Percentiles rank a stretch among this genome's conserved stretches.
These are phyloP conservation scores for Fusarium coicis DNA, from an alignment of 2,329 filamentous ascomycete species.

Conservation along the genomic window DNA sequence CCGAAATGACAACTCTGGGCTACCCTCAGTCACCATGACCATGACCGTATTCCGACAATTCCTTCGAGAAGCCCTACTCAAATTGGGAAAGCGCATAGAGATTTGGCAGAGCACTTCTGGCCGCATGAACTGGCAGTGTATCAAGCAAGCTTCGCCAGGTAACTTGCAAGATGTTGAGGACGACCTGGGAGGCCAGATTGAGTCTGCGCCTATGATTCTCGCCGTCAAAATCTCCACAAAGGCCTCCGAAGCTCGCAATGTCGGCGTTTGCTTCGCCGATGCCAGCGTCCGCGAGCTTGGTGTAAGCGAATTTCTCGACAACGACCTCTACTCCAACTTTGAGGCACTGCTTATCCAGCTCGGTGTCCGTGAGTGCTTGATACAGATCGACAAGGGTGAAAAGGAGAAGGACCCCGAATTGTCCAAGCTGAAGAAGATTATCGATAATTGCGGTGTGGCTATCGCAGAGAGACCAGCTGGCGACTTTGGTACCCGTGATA, in stretches of 20 bases:
- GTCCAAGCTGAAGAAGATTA: slow-evolving; percentile 85
- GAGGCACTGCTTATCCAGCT: slow-evolving; percentile 96
- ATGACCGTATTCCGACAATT: slow-evolving; percentile 96
- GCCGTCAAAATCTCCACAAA: slow-evolving; percentile 94
- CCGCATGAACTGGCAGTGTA: slow-evolving; percentile 90
- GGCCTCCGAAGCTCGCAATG: slow-evolving; percentile 82
- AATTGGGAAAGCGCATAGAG: slow-evolving; percentile 89
- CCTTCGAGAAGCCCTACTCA: slow-evolving; percentile 91
- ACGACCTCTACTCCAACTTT: slow-evolving; percentile 97
- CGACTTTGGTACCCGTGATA: slow-evolving; percentile 90
- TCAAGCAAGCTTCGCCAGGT: slow-evolving; percentile 92
- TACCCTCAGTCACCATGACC: slow-evolving; percentile 95
- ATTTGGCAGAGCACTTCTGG: slow-evolving; percentile 83
- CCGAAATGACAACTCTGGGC: slow-evolving; percentile 81
- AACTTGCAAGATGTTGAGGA: slow-evolving; percentile 98
- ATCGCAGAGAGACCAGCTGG: slow-evolving; percentile 80
- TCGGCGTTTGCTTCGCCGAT: slow-evolving; percentile 98
- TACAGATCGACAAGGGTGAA: slow-evolving; percentile 81
- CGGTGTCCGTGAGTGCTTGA: slow-evolving; percentile 90
- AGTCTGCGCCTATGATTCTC: slow-evolving; percentile 92
- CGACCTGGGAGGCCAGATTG: slow-evolving; percentile 86
- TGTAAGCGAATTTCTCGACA: slow-evolving; percentile 98
- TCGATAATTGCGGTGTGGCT: slow-evolving; percentile 91
- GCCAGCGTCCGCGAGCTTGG: slow-evolving; percentile 95
- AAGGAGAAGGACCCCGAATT: slow-evolving; percentile 92